These are phyloP conservation scores for Bryoglossum gracile DNA, from an alignment of 495 filamentous ascomycete species.

Conservation along the genomic window DNA sequence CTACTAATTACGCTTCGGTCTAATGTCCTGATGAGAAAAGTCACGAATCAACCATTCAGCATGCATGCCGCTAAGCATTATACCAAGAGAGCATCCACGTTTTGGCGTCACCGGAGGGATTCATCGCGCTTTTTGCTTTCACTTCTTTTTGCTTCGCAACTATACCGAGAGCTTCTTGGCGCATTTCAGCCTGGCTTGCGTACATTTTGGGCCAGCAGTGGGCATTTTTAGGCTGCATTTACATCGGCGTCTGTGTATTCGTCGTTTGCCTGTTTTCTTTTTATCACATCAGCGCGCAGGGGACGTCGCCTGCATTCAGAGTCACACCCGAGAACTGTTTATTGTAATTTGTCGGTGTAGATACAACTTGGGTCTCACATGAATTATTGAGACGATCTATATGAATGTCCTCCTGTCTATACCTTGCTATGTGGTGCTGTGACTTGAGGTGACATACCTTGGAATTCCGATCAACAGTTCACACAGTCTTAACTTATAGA, in stretches of 20 bases:
- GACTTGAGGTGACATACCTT: too few species aligned
- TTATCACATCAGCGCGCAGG: slow-evolving; percentile 3
- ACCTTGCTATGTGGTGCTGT: too few species aligned
- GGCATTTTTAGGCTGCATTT: slow-evolving; percentile 22
- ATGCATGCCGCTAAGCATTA: not conserved
- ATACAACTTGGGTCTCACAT: slow-evolving; percentile 10
- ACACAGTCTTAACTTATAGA: too few species aligned
- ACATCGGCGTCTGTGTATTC: slow-evolving; percentile 20
- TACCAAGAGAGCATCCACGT: too few species aligned
- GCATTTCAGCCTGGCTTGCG: slow-evolving; percentile 26
- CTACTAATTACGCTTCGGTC: slow-evolving; percentile 9
- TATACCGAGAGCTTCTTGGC: slow-evolving; percentile 23
- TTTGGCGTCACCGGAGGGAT: not conserved
- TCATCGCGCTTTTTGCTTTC: slow-evolving; percentile 5
- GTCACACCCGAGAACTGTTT: not conserved
- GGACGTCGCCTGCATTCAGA: not conserved
- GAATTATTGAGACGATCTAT: too few species aligned
- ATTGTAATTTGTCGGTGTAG: slow-evolving; percentile 12
- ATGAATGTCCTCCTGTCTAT: too few species aligned
- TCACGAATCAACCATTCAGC: not conserved
- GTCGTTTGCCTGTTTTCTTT: slow-evolving; percentile 6
- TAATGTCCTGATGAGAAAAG: too few species aligned
- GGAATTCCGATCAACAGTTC: too few species aligned
- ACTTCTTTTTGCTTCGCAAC: slow-evolving; percentile 22
- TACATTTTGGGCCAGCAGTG: slow-evolving; percentile 19